phyloP scores from a whole-genome alignment of 2,329 filamentous ascomycete species.

The Pestalotiopsis sp. region DNA sequence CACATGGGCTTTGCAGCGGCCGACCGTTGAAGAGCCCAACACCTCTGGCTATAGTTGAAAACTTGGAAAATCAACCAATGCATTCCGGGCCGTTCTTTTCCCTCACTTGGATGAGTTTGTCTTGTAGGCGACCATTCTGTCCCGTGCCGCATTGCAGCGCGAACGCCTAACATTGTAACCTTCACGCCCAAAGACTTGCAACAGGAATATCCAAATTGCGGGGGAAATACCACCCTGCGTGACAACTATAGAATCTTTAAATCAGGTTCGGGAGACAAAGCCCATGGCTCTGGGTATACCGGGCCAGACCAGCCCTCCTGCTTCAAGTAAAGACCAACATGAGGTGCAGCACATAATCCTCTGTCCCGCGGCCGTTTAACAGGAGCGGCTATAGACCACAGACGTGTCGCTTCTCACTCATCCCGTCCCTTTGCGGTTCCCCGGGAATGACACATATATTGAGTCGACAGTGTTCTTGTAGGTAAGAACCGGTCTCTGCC shows the following conservation, averaged over 20 bases:
- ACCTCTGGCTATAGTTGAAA: neutral
- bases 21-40: neutral
- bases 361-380: neutral
- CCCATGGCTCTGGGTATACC: neutral
- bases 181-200: neutral
- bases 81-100: neutral
- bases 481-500: neutral
- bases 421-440: neutral
- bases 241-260: neutral
- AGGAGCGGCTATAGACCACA: neutral
- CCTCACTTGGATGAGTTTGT: neutral
- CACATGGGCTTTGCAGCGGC: neutral
- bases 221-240: conserved; percentile 6
- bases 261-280: neutral
- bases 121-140: conserved; percentile 4
- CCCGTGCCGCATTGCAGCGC: conserved; percentile 8
- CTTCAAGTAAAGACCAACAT: neutral
- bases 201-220: neutral
- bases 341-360: neutral
- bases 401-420: neutral
- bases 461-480: neutral
- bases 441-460: neutral
- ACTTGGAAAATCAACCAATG: neutral
- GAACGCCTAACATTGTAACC: neutral
- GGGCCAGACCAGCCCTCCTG: neutral